A percentile compares a stretch with the other conserved stretches of the same genome.
phyloP scores from a whole-genome alignment of 352 stramenopile genomes.

The Halophytophthora batemanensis region DNA sequence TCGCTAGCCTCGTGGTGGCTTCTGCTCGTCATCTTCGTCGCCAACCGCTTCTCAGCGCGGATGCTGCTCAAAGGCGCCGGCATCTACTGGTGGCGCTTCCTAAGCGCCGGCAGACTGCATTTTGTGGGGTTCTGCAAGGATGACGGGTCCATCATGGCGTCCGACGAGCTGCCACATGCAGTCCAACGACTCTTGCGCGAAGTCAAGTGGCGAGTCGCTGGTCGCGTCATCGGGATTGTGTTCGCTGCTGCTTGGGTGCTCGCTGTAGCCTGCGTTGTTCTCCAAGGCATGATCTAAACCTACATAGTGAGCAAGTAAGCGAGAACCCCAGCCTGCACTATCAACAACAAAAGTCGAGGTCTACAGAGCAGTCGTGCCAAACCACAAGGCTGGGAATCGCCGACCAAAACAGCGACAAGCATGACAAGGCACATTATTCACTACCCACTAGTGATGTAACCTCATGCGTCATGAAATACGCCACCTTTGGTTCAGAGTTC shows the following conservation, averaged over 20 bases:
- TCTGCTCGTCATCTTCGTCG: slow-evolving; percentile 38
- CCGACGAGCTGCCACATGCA: slow-evolving; percentile 28
- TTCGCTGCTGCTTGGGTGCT: slow-evolving; percentile 15
- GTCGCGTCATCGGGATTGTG: slow-evolving; percentile 30
- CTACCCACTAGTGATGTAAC: too few species aligned
- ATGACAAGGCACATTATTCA: too few species aligned
- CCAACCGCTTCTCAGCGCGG: slow-evolving; percentile 38
- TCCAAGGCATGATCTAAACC: slow-evolving; percentile 13
- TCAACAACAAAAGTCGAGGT: too few species aligned
- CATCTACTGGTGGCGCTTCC: slow-evolving; percentile 52
- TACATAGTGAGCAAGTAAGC: too few species aligned
- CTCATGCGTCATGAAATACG: too few species aligned
- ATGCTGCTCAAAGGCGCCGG: slow-evolving; percentile 46
- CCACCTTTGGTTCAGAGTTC: too few species aligned
- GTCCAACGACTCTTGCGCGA: slow-evolving; percentile 38
- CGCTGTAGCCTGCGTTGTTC: slow-evolving; percentile 11
- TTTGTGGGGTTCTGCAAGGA: slow-evolving; percentile 57
- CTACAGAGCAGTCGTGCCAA: too few species aligned
- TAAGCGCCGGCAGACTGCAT: slow-evolving; percentile 51
- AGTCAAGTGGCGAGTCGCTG: slow-evolving; percentile 37
- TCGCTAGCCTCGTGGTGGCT: slow-evolving; percentile 62
- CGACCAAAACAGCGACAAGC: too few species aligned
- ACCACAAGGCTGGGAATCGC: too few species aligned
- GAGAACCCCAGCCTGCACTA: too few species aligned
- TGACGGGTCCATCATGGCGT: slow-evolving; percentile 35